phyloP scores from a whole-genome alignment of 768 basidiomycete species.

The Trametes maxima region DNA sequence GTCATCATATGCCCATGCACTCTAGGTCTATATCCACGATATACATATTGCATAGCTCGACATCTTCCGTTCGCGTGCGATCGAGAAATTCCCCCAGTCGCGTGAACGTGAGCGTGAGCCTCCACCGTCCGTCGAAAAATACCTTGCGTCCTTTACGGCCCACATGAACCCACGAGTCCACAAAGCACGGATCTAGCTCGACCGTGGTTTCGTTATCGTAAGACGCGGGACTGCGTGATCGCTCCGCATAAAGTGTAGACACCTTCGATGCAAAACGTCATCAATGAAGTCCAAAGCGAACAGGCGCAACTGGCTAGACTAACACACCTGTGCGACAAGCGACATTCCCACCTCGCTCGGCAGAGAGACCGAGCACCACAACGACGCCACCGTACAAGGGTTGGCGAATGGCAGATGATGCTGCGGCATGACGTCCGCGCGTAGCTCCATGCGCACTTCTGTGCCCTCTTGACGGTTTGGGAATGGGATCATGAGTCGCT shows the following conservation, averaged over 20 bases:
- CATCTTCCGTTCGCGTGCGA: not conserved
- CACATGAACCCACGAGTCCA: not conserved
- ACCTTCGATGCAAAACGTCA: not conserved
- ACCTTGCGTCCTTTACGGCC: not conserved
- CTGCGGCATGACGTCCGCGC: not conserved
- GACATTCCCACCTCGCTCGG: not conserved
- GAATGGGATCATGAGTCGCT: not conserved
- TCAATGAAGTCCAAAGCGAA: not conserved
- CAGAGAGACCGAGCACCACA: not conserved
- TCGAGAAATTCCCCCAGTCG: not conserved
- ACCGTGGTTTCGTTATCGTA: not conserved
- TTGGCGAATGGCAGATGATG: not conserved
- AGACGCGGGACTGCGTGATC: too few species aligned
- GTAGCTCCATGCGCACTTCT: not conserved
- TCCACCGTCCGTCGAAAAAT: not conserved
- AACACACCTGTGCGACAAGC: not conserved
- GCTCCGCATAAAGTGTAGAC: not conserved
- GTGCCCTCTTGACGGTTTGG: not conserved
- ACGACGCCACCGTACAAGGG: not conserved
- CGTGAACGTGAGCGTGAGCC: not conserved
- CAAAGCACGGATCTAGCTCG: not conserved
- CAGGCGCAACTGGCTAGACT: not conserved
- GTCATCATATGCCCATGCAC: too few species aligned
- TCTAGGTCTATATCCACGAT: not conserved
- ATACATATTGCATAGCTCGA: not conserved